phyloP scores from a whole-genome alignment of 2,329 filamentous ascomycete genomes.

The Pseudogymnoascus sp. region DNA sequence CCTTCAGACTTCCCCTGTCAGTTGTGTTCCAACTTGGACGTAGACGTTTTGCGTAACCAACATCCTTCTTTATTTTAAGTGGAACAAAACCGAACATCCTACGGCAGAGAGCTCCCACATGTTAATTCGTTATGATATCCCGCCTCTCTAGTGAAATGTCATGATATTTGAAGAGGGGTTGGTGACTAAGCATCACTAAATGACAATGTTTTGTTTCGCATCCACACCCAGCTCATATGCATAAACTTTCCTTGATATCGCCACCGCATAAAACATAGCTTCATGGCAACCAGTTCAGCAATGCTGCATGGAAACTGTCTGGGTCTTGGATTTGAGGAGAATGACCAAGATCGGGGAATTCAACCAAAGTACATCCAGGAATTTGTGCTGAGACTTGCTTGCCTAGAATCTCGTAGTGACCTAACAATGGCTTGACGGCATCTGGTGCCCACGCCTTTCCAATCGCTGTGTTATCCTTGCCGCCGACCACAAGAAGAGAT shows the following conservation, averaged over 20 bases:
- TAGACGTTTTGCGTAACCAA: neutral
- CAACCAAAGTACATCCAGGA: slow-evolving; percentile 39
- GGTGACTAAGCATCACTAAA: neutral
- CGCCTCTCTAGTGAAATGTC: neutral
- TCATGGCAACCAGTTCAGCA: slow-evolving; percentile 40
- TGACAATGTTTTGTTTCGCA: neutral
- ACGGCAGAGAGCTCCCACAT: neutral
- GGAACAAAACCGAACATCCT: neutral
- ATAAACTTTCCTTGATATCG: slow-evolving; percentile 20
- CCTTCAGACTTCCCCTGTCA: neutral
- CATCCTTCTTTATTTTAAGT: neutral
- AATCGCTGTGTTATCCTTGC: slow-evolving; percentile 39
- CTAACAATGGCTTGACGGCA: slow-evolving; percentile 40
- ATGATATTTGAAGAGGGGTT: neutral
- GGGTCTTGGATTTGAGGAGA: slow-evolving; percentile 49
- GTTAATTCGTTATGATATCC: neutral
- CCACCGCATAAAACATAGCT: neutral
- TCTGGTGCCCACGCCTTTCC: slow-evolving; percentile 44
- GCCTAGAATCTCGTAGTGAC: slow-evolving; percentile 45
- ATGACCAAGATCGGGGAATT: slow-evolving; percentile 45
- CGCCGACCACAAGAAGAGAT: slow-evolving; percentile 15
- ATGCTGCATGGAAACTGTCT: slow-evolving; percentile 39
- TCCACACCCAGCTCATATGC: neutral
- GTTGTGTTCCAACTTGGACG: neutral
- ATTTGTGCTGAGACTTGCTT: slow-evolving; percentile 40